Evolutionary conservation across 768 basidiomycete species (phyloP).

Genomic region (Psilocybe subaeruginosa): DNA sequence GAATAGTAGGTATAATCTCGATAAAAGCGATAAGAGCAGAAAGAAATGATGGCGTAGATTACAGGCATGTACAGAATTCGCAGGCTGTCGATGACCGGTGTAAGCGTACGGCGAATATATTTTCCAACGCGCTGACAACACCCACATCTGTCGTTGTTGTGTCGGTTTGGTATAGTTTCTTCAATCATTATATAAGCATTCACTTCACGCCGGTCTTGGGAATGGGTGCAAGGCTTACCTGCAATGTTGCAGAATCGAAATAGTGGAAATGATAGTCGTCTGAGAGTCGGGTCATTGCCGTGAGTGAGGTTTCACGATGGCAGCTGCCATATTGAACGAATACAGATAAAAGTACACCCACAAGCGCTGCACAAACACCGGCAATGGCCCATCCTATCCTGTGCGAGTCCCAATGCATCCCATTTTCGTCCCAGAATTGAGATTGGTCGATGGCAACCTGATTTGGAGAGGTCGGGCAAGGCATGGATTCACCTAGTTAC

Average conservation of each 20-base stretch:
- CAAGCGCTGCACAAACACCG: constrained; percentile 59
- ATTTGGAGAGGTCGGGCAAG: constrained; percentile 47
- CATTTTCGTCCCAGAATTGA: constrained; percentile 60
- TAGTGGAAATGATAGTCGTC: constrained; percentile 62
- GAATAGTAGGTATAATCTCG: constrained; percentile 65
- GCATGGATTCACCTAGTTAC: constrained; percentile 15
- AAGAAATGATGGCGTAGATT: constrained; percentile 81
- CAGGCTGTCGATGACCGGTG: constrained; percentile 42
- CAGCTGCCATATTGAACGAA: background rate
- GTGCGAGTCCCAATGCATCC: constrained; percentile 62
- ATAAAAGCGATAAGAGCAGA: constrained; percentile 86
- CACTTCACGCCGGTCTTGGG: background rate
- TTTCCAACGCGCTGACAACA: constrained; percentile 11
- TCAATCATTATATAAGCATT: constrained; percentile 11
- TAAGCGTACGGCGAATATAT: background rate
- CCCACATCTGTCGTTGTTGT: constrained; percentile 84
- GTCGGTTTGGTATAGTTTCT: constrained; percentile 73
- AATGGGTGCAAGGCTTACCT: constrained; percentile 43
- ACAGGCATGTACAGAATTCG: constrained; percentile 86
- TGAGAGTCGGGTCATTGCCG: constrained; percentile 24
- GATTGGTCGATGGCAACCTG: constrained; percentile 54
- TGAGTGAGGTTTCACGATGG: constrained; percentile 3
- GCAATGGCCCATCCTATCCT: constrained; percentile 77
- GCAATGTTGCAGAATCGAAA: constrained; percentile 64
- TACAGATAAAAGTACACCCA: constrained; percentile 27